Evolutionary conservation across 192 early-diverging fungal species (phyloP).

Genomic region (Chytriomyces confervae): DNA sequence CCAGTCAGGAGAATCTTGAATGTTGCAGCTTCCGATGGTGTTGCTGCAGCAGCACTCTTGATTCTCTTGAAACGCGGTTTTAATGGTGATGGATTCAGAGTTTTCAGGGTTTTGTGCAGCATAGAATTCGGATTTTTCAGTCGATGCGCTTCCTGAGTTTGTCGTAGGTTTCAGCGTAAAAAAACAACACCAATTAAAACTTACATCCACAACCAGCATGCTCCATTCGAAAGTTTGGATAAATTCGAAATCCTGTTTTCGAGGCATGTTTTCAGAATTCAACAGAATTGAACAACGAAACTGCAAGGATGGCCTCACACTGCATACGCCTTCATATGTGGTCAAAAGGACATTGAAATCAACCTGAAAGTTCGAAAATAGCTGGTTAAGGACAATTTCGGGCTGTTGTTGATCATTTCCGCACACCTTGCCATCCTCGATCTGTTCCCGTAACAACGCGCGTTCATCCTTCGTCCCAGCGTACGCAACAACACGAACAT

Average conservation of each 20-base stretch:
- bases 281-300: not conserved
- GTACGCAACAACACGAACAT: slow-evolving; percentile 37
- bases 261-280: not conserved
- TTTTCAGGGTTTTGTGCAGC: slow-evolving; percentile 62
- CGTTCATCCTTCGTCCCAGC: slow-evolving; percentile 51
- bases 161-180: not conserved
- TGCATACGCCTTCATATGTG: slow-evolving; percentile 49
- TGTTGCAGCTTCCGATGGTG: not conserved
- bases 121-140: slow-evolving; percentile 80
- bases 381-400: not conserved
- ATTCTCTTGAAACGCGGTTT: slow-evolving; percentile 54
- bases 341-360: slow-evolving; percentile 74
- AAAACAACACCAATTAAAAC: not conserved
- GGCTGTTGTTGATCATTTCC: not conserved
- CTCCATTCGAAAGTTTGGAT: slow-evolving; percentile 18
- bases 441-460: slow-evolving; percentile 29
- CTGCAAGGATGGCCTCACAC: not conserved
- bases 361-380: not conserved
- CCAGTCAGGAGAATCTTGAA: slow-evolving; percentile 76
- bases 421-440: slow-evolving; percentile 59
- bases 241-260: slow-evolving; percentile 22
- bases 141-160: slow-evolving; percentile 38
- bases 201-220: slow-evolving; percentile 39
- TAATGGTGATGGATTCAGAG: slow-evolving; percentile 16
- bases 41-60: not conserved